Evolutionary conservation across 805 yeast species (phyloP).

Genomic region (Wickerhamomyces chambardii): DNA sequence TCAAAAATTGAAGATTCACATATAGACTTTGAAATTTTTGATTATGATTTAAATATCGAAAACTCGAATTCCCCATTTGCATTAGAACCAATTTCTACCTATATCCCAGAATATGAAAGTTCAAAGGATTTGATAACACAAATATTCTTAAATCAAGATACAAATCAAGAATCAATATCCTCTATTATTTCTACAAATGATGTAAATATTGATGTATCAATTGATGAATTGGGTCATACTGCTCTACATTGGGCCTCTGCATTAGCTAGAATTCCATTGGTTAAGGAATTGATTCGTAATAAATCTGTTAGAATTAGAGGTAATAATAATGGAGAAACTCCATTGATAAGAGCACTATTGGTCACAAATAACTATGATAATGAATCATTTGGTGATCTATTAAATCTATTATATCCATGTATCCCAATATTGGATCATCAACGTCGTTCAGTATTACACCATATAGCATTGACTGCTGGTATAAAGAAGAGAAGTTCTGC

Average conservation of each 20-base stretch:
- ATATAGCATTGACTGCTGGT: constrained; percentile 74
- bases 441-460: constrained; percentile 79
- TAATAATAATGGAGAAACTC: constrained; percentile 82
- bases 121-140: constrained; percentile 39
- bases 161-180: constrained; percentile 13
- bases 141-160: constrained; percentile 37
- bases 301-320: constrained; percentile 68
- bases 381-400: constrained; percentile 60
- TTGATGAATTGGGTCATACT: constrained; percentile 90
- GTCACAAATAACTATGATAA: constrained; percentile 80
- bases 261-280: constrained; percentile 67
- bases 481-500: constrained; percentile 68
- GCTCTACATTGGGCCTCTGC: constrained; percentile 96
- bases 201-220: constrained; percentile 70
- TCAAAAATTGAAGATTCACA: not conserved
- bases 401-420: constrained; percentile 71
- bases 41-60: constrained; percentile 26
- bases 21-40: constrained; percentile 16
- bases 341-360: constrained; percentile 73
- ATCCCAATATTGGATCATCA: constrained; percentile 55
- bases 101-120: constrained; percentile 23
- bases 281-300: constrained; percentile 53
- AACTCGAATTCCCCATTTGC: constrained; percentile 41
- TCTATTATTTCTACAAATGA: constrained; percentile 5
- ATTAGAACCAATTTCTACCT: constrained; percentile 32